These are phyloP conservation scores for Nannochloropsis salina DNA, from an alignment of 108 stramenopile species.

Conservation along the genomic window DNA sequence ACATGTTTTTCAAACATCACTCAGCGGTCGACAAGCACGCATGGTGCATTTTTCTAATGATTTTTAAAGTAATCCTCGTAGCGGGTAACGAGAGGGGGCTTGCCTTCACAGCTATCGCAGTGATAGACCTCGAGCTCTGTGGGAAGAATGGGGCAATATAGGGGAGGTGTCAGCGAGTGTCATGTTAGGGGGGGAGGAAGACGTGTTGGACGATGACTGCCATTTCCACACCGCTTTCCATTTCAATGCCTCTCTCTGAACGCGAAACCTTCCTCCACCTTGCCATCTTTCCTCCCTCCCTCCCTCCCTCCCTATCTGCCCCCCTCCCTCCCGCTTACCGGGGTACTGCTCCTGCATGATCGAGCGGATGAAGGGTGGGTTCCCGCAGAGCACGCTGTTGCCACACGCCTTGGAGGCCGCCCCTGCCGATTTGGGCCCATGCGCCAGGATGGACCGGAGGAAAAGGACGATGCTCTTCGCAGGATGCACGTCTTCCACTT, in stretches of 20 bases:
- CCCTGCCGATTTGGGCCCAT: neutral
- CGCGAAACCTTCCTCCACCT: neutral
- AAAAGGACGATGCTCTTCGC: neutral
- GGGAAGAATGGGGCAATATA: neutral
- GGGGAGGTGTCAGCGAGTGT: neutral
- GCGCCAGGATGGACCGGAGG: neutral
- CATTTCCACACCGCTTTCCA: neutral
- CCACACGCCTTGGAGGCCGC: neutral
- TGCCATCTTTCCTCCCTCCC: neutral
- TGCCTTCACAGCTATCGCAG: neutral
- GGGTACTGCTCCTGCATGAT: conserved; percentile 7
- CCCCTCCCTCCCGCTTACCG: too few species aligned
- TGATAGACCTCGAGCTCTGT: conserved; percentile 18
- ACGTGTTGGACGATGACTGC: neutral
- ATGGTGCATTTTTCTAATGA: neutral
- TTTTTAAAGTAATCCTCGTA: neutral
- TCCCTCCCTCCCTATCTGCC: conserved; percentile 8
- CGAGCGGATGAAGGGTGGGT: neutral
- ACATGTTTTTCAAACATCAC: too few species aligned
- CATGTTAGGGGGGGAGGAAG: neutral
- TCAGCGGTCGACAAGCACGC: too few species aligned
- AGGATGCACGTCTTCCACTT: neutral
- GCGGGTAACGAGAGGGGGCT: neutral
- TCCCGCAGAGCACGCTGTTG: neutral
- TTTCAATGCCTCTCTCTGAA: neutral